Percentiles rank a stretch among this genome's conserved stretches.
Conservation (phyloP, 306 rosid genomes). For the Glycine tomentella region DNA sequence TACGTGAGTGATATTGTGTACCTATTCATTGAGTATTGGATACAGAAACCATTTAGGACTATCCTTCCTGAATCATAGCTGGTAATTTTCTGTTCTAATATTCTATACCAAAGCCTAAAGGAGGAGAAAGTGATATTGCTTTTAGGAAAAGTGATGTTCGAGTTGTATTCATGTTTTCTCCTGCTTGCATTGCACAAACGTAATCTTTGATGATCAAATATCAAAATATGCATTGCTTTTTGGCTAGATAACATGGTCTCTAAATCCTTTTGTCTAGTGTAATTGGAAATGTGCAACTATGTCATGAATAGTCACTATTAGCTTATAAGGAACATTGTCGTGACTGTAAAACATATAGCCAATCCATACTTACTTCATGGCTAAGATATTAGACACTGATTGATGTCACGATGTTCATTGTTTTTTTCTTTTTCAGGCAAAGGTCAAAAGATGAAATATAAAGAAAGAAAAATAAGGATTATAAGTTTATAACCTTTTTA, state of each 20-base stretch:
- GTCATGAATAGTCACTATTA: not conserved
- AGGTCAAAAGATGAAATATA: not conserved
- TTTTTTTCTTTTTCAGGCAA: not conserved
- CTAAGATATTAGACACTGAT: not conserved
- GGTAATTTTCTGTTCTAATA: not conserved
- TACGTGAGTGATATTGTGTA: not conserved
- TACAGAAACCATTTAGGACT: not conserved
- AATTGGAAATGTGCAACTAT: constrained; percentile 14
- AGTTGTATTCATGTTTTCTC: not conserved
- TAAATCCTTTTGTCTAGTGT: not conserved
- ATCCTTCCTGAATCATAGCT: not conserved
- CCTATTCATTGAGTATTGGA: not conserved
- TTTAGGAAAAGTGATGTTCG: not conserved
- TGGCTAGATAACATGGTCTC: not conserved
- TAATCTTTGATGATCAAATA: not conserved
- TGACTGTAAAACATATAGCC: not conserved
- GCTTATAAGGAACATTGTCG: not conserved
- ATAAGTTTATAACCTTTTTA: no score
- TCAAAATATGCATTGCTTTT: constrained; percentile 1
- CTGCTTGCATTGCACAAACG: not conserved
- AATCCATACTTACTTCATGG: not conserved
- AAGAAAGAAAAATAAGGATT: not conserved
- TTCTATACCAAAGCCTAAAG: not conserved
- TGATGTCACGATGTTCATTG: not conserved
- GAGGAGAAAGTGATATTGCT: not conserved